Conservation (phyloP, 805 yeast species). For the Barnettozyma californica region DNA sequence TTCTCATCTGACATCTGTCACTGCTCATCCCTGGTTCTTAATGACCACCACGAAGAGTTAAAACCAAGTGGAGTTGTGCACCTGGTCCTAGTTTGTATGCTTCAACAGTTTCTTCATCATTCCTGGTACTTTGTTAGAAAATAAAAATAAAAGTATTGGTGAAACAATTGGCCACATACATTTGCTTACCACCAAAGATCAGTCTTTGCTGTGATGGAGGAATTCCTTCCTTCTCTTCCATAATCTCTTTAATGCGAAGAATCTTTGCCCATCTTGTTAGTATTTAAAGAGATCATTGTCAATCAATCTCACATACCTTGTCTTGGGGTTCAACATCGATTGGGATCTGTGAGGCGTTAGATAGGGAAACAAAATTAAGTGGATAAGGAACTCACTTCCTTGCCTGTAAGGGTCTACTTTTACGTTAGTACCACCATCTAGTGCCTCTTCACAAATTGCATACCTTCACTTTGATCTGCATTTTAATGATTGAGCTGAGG, state of each 20-base stretch:
- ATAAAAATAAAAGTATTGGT: not conserved
- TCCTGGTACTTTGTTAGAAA: slow-evolving; percentile 31
- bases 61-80: slow-evolving; percentile 80
- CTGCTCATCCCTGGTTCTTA: slow-evolving; percentile 3
- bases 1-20: not conserved
- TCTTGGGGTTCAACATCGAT: slow-evolving; percentile 69
- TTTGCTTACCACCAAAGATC: slow-evolving; percentile 85
- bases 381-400: slow-evolving; percentile 45
- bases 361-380: not conserved
- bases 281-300: slow-evolving; percentile 7
- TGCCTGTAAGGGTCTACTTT: slow-evolving; percentile 62
- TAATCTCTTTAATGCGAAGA: slow-evolving; percentile 75
- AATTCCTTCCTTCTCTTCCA: slow-evolving; percentile 95
- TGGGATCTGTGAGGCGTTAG: slow-evolving; percentile 41
- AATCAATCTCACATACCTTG: slow-evolving; percentile 37
- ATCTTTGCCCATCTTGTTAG: slow-evolving; percentile 37
- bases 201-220: slow-evolving; percentile 95
- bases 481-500: slow-evolving; percentile 16
- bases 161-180: slow-evolving; percentile 41
- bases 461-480: slow-evolving; percentile 66
- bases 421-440: not conserved
- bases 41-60: slow-evolving; percentile 87
- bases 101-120: slow-evolving; percentile 70
- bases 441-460: slow-evolving; percentile 13
- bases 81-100: slow-evolving; percentile 80